Percentiles rank a stretch among this genome's conserved stretches.
phyloP scores from a whole-genome alignment of 495 filamentous ascomycete genomes.

The Elasticomyces elasticus region DNA sequence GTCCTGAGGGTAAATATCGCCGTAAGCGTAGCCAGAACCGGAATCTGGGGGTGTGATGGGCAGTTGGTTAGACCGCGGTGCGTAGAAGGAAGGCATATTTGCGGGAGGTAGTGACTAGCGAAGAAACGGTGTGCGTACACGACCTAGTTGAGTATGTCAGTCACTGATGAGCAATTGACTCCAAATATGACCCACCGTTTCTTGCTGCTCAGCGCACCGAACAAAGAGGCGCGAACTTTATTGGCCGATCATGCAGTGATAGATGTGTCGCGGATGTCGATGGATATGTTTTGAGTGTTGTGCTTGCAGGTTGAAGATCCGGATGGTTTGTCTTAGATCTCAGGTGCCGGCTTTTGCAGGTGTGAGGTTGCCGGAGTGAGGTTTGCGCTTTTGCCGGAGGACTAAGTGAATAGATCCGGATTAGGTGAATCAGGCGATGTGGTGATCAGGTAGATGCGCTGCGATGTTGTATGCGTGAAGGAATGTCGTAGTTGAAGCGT shows the following conservation, averaged over 20 bases:
- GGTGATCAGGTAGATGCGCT: not conserved
- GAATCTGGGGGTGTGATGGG: slow-evolving; percentile 33
- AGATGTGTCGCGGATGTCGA: not conserved
- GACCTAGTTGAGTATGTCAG: slow-evolving; percentile 4
- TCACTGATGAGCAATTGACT: not conserved
- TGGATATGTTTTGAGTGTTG: not conserved
- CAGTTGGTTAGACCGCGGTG: slow-evolving; percentile 16
- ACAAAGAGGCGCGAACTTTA: slow-evolving; percentile 5
- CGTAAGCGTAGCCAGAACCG: slow-evolving; percentile 28
- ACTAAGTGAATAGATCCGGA: not conserved
- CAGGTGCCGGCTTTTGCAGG: no score
- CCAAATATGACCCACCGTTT: slow-evolving; percentile 15
- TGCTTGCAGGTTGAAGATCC: not conserved
- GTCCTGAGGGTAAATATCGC: slow-evolving; percentile 29
- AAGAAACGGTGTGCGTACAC: slow-evolving; percentile 16
- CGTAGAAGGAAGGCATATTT: slow-evolving; percentile 19
- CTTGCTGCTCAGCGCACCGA: slow-evolving; percentile 8
- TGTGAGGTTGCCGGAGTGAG: no score
- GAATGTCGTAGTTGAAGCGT: not conserved
- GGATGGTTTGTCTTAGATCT: not conserved
- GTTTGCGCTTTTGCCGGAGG: not conserved
- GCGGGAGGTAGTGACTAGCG: not conserved
- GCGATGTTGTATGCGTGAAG: not conserved
- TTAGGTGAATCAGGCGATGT: not conserved
- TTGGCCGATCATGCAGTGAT: slow-evolving; percentile 17